Evolutionary conservation across 2,329 filamentous ascomycete species (phyloP), one percentile per base, ranked within the genome.

Genomic region (Thelonectria rubi): DNA sequence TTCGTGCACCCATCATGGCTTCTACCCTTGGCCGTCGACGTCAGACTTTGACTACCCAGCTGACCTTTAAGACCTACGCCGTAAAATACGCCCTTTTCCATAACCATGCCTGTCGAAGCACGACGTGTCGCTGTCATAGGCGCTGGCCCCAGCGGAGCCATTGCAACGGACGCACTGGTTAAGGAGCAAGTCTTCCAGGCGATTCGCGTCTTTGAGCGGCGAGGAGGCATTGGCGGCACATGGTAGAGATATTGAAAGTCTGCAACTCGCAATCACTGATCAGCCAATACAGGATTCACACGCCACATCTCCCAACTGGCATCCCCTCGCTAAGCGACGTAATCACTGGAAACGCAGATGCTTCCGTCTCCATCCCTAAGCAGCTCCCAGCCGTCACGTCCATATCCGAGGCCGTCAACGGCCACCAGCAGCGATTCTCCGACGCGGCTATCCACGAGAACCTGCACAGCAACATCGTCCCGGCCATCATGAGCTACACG

Each of bases 391-490:
- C 68, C 0, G 56, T 69, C 1, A 67, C 68, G 1, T 45, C 64
- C 17, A 14, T 70, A 11, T 60, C 63, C 0, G 60, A 67, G 14
- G 34, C 14, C 15, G 50, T 69, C n/a, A 70, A 70, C 10, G 50
- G 58, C 3, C 58, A 70, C 6, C 68, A 70, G 30, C 10, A 65
- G 3, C 55, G 65, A 15, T 70, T 70, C 46, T 69, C 61, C 8
- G 62, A 64, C 10, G 59, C 62, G 11, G 59, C 59, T 1, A 64
- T 64, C 14, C 62, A 64, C 18, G 59, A 64, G 50, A 53, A 64
- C 3, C 59, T 64, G 3, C 62, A 64, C 43, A 64, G 59, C 37
- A 63, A 60, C 20, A 60, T 60, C 17, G 47, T 40, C 12, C 58
- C 58, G 1, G 45, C 39, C n/a, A 39, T 60, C 17, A 60, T 60